Evolutionary conservation across 768 basidiomycete species (phyloP), one percentile per base, ranked within the genome.

Genomic region (Lactarius vividus): DNA sequence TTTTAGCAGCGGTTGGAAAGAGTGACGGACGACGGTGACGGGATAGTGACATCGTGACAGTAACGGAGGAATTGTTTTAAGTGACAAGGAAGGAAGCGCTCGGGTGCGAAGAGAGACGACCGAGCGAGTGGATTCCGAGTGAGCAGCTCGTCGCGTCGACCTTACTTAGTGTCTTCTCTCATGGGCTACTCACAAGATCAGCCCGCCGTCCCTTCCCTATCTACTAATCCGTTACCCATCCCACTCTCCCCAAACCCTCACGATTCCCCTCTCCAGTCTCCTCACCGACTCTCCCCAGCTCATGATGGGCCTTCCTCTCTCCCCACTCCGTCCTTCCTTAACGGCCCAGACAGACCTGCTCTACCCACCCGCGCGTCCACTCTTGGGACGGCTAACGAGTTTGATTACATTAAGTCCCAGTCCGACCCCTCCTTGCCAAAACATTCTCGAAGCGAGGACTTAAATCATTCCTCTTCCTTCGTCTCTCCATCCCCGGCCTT

Each of bases 391-490:
- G 72, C 85, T 61, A 74, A 79, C 69, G 85, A 87, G 76, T 79
- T 82, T 60, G 80, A 84, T 77, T 81, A 82, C 72, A 80, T 79
- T 78, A 81, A 73, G 65, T 74, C 65, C n/a, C 57, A 42, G 42
- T 49, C 61, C 31, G 70, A 69, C 37, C 37, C 57, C 15, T 55
- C 67, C 6, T 28, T 59, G 26, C 70, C 71, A 46, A 72, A 83
- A 65, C 84, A 88, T 73, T 78, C 88, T 65, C 86, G 83, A 61
- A 92, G 89, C 77, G 82, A 88, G 72, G 90, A 91, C 78, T 78
- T 90, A 59, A 88, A 85, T 75, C 89, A 91, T 74, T 71, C 75
- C 55, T 70, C 64, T 42, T 69, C 74, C 55, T 71, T 71, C 55
- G 68, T 44, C 62, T 58, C 54, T 57, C 65, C 63, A 15, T 69